Conservation (phyloP, 2,329 filamentous ascomycete species). For the Penicillium sp. region DNA sequence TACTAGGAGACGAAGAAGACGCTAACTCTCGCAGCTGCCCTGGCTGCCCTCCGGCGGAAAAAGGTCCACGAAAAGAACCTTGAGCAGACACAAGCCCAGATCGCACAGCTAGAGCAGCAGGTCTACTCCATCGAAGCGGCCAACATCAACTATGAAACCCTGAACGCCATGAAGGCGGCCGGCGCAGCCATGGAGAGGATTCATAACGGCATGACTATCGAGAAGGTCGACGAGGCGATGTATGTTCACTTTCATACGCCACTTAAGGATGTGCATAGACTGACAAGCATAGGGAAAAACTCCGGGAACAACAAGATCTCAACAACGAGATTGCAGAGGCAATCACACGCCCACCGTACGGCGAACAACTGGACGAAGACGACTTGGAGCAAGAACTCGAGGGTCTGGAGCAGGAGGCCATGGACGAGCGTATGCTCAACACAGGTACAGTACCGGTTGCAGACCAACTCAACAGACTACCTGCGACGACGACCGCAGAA, state of each 20-base stretch:
- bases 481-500: constrained; percentile 73
- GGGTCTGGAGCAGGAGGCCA: constrained; percentile 83
- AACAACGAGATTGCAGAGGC: constrained; percentile 90
- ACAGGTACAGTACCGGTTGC: constrained; percentile 82
- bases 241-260: constrained; percentile 55
- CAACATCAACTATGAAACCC: constrained; percentile 97
- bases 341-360: constrained; percentile 73
- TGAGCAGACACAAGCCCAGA: constrained; percentile 87
- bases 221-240: constrained; percentile 96
- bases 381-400: constrained; percentile 88
- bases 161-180: constrained; percentile 91
- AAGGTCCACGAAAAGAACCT: constrained; percentile 91
- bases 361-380: constrained; percentile 77
- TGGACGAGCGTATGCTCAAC: constrained; percentile 92
- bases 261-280: background rate
- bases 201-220: constrained; percentile 85
- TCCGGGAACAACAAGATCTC: constrained; percentile 89
- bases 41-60: constrained; percentile 88
- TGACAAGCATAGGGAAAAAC: constrained; percentile 70
- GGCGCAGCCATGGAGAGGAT: constrained; percentile 91
- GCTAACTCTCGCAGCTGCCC: constrained; percentile 68
- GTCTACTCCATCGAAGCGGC: constrained; percentile 97
- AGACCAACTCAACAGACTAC: constrained; percentile 78
- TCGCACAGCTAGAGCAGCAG: constrained; percentile 90
- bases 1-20: background rate